Percentiles rank a stretch among this genome's conserved stretches.
Conservation (phyloP, 1,284 basidiomycete genomes). For the Takashimella koratensis region DNA sequence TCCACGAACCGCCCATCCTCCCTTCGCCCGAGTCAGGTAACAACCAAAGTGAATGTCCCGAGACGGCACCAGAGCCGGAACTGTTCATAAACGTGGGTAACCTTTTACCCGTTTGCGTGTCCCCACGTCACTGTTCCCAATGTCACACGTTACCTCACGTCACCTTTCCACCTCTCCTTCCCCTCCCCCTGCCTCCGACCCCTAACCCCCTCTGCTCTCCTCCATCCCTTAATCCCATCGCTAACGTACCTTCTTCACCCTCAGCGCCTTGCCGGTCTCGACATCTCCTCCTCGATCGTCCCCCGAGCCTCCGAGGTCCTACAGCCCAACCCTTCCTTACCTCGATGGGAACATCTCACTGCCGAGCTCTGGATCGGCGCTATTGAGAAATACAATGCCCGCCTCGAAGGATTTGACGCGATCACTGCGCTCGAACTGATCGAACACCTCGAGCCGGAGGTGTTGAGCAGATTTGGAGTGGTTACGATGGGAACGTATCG, state of each 20-base stretch:
- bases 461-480: slow-evolving; percentile 74
- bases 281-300: slow-evolving; percentile 41
- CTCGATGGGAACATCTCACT: slow-evolving; percentile 69
- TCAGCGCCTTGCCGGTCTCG: slow-evolving; percentile 46
- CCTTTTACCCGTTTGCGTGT: not conserved
- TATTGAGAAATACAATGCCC: slow-evolving; percentile 68
- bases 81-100: slow-evolving; percentile 41
- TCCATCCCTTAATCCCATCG: not conserved
- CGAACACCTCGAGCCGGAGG: slow-evolving; percentile 72
- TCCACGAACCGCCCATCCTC: slow-evolving; percentile 39
- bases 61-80: slow-evolving; percentile 18
- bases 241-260: not conserved
- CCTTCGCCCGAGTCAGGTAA: not conserved
- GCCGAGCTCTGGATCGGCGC: slow-evolving; percentile 78
- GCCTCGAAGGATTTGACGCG: slow-evolving; percentile 70
- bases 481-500: slow-evolving; percentile 77
- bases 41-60: slow-evolving; percentile 1
- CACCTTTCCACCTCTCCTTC: not conserved
- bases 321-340: slow-evolving; percentile 24
- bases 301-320: slow-evolving; percentile 34
- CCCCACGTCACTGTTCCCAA: not conserved
- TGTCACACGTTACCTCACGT: not conserved
- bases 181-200: not conserved
- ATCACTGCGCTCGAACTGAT: slow-evolving; percentile 88
- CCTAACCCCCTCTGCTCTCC: not conserved